Evolutionary conservation across 495 filamentous ascomycete species (phyloP).

Genomic region (Penicillium verhagenii): DNA sequence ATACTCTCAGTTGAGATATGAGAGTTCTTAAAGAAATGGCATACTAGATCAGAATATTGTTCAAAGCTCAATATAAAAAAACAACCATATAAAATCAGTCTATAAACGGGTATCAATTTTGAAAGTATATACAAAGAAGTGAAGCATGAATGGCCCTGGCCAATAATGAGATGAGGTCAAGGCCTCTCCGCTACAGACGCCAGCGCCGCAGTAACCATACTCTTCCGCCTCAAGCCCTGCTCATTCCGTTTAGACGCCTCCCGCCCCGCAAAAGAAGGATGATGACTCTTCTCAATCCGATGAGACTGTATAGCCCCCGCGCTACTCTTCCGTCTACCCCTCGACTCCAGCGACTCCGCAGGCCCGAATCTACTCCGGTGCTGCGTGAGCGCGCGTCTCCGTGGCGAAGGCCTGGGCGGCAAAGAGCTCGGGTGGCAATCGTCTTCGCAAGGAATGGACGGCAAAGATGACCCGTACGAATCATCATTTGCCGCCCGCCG

Average conservation of each 20-base stretch:
- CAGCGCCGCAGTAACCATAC: slow-evolving; percentile 45
- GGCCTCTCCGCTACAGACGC: slow-evolving; percentile 36
- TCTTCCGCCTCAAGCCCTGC: slow-evolving; percentile 42
- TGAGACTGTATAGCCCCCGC: slow-evolving; percentile 22
- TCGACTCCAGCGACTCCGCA: slow-evolving; percentile 11
- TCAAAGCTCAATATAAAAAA: not conserved
- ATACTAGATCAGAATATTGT: too few species aligned
- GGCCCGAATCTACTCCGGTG: slow-evolving; percentile 33
- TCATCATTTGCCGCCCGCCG: slow-evolving; percentile 32
- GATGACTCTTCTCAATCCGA: slow-evolving; percentile 43
- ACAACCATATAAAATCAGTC: not conserved
- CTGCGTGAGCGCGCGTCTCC: slow-evolving; percentile 25
- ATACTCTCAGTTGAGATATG: too few species aligned
- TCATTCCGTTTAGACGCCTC: slow-evolving; percentile 41
- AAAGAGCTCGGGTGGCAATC: slow-evolving; percentile 47
- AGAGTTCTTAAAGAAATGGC: too few species aligned
- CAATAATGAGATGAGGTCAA: slow-evolving; percentile 4
- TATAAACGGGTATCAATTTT: slow-evolving; percentile 21
- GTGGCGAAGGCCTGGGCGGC: slow-evolving; percentile 36
- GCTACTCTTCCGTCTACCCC: slow-evolving; percentile 33
- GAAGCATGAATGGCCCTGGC: not conserved
- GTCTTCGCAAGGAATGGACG: slow-evolving; percentile 27
- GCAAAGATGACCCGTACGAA: not conserved
- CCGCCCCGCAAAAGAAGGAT: slow-evolving; percentile 20
- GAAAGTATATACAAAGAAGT: slow-evolving; percentile 21